Conservation (phyloP, 805 yeast genomes). For the Candida broadrunensis region DNA sequence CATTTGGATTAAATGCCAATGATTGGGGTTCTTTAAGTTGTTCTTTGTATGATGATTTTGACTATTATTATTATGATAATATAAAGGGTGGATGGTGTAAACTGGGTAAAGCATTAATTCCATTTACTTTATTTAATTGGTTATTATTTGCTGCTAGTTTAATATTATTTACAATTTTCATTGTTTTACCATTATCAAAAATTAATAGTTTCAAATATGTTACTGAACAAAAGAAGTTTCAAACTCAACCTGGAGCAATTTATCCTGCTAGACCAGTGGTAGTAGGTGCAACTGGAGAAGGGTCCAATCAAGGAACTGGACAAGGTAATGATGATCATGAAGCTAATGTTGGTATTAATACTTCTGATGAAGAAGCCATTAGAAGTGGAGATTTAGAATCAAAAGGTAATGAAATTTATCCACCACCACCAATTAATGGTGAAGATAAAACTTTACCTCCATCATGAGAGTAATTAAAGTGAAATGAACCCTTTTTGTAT, state of each 20-base stretch:
- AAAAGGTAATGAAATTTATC: not conserved
- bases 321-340: conserved; percentile 3
- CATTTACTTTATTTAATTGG: conserved; percentile 8
- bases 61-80: conserved; percentile 1
- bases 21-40: conserved; percentile 1
- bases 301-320: not conserved
- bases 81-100: conserved; percentile 1
- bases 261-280: conserved; percentile 1
- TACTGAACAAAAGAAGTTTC: not conserved
- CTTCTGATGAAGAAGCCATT: not conserved
- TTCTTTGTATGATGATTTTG: not conserved
- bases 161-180: conserved; percentile 4
- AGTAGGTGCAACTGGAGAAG: not conserved
- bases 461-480: no score
- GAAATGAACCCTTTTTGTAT: no score
- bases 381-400: not conserved
- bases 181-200: conserved; percentile 4
- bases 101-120: conserved; percentile 3
- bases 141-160: conserved; percentile 6
- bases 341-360: conserved; percentile 3
- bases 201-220: conserved; percentile 4
- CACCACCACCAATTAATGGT: not conserved
- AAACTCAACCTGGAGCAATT: conserved; percentile 6
- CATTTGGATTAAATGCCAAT: conserved; percentile 7
- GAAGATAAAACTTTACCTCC: no score